Evolutionary conservation across 2,329 filamentous ascomycete species (phyloP), one percentile per base, ranked within the genome.

Genomic region (Neofusicoccum sp.): DNA sequence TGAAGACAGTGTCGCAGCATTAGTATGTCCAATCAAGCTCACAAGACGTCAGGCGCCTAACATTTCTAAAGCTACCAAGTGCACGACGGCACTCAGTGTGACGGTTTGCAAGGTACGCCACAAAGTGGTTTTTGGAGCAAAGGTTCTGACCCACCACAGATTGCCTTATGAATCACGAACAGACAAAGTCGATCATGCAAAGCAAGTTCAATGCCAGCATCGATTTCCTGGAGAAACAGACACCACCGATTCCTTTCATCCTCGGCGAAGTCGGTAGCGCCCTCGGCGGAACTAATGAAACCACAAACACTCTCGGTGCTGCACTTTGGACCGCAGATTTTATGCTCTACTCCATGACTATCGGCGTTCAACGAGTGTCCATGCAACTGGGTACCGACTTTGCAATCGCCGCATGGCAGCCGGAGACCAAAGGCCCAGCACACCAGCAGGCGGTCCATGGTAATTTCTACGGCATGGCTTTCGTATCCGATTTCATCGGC

Each of bases 311-410:
- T 3, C 54, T 61, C 1, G 49, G 59, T 20, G 48, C n/a, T 9
- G 30, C 59, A 2, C 20, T 61, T 0, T 61, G 59, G 59, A 31
- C 36, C 24, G 28, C 58, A 3, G 59, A 61, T 33, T 61, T 57
- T 20, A 20, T 51, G 11, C 20, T 59, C 6, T 9, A 59, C 44
- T 30, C 36, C 57, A 59, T 59, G 57, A 7, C 57, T 5, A 16
- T 58, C 4, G 31, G 20, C 28, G 28, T 58, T 14, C 1, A 3
- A 0, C 36, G 54, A 14, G 41, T 47, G 1, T 43, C 36, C 8
- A 58, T 58, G 54, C 54, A 58, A 16, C 44, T 47, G 1, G 57
- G 57, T 2, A 47, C 57, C 26, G 20, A 30, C 30, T 51, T 47
- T 33, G 11, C 12, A 14, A 47, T 47, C 3, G 31, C 57, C 0